A percentile compares a stretch with the other conserved stretches of the same genome.
phyloP scores from a whole-genome alignment of 805 yeast genomes.

The Candida quercuum region DNA sequence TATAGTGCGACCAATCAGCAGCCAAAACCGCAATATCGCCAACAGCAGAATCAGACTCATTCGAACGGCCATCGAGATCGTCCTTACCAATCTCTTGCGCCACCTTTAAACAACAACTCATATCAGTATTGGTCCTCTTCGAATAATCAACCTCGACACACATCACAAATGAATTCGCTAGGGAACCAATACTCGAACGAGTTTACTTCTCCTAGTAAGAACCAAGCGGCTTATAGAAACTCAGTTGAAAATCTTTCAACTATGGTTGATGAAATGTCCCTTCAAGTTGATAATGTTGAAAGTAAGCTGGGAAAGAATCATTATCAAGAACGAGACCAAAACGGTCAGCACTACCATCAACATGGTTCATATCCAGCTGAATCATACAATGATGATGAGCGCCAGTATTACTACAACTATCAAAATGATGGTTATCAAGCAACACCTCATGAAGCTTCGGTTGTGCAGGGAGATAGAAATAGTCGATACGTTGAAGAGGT shows the following conservation, averaged over 20 bases:
- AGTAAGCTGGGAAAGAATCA: conserved; percentile 17
- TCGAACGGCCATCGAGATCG: not conserved
- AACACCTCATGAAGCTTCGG: no score
- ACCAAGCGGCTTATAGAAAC: conserved; percentile 1
- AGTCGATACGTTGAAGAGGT: no score
- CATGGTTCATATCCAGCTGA: no score
- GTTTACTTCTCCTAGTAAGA: not conserved
- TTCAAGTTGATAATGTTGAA: conserved; percentile 22
- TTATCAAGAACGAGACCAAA: no score
- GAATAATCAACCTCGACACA: not conserved
- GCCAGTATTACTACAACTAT: not conserved
- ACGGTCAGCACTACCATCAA: no score
- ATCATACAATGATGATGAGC: no score
- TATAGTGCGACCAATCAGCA: not conserved
- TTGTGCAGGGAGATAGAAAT: no score
- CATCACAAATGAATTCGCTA: not conserved
- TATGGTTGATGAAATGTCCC: conserved; percentile 30
- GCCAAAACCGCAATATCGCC: not conserved
- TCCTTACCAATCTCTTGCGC: conserved; percentile 12
- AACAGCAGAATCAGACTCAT: not conserved
- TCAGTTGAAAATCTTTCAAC: conserved; percentile 27
- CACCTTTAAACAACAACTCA: conserved; percentile 5
- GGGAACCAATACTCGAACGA: not conserved
- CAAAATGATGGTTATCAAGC: not conserved
- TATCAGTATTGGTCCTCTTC: not conserved